These are phyloP conservation scores for Stentor roeselii DNA, from an alignment of 73 alveolate species.

Conservation along the genomic window DNA sequence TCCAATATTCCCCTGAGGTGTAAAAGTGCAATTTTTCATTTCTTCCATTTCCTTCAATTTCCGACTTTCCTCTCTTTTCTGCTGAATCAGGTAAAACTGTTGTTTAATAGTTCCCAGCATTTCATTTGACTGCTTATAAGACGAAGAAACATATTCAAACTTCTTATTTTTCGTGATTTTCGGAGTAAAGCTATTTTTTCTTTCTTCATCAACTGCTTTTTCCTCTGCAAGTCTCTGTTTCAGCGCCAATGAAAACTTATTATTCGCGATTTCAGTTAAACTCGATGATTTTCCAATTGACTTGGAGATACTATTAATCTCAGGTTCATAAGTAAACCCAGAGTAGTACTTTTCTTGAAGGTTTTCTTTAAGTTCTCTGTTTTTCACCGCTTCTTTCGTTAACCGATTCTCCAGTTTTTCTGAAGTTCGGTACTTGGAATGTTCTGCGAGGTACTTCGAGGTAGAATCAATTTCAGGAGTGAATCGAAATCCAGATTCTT, in stretches of 20 bases:
- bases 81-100: neutral
- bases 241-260: neutral
- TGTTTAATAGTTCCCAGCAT: neutral
- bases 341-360: neutral
- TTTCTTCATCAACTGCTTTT: slow-evolving; percentile 1
- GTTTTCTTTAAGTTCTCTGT: neutral
- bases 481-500: neutral
- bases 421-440: neutral
- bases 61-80: neutral
- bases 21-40: slow-evolving; percentile 12
- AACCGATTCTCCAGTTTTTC: neutral
- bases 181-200: slow-evolving; percentile 8
- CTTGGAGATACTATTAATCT: neutral
- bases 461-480: slow-evolving; percentile 20
- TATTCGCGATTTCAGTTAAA: slow-evolving; percentile 9
- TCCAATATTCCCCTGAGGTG: neutral
- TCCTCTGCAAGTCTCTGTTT: neutral
- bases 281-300: neutral
- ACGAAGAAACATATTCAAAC: neutral
- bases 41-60: neutral
- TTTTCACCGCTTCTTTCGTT: neutral
- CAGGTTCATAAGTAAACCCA: neutral
- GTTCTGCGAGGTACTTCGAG: neutral
- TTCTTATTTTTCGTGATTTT: neutral
- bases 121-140: neutral